Evolutionary conservation across 2,329 filamentous ascomycete genomes (phyloP).

Genomic region (Teratosphaeria viscida): DNA sequence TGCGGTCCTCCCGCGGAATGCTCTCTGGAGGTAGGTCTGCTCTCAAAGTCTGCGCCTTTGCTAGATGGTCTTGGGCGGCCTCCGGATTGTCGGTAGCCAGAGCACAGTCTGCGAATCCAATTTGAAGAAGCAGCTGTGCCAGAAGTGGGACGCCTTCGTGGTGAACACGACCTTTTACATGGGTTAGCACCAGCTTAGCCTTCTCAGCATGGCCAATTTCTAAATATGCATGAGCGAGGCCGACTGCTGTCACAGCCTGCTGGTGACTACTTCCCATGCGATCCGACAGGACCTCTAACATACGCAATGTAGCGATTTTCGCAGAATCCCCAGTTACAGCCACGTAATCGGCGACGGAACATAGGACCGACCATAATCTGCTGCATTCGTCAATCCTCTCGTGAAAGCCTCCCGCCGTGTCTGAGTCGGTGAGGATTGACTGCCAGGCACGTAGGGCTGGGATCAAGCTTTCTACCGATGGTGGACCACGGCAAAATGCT

Average conservation of each 20-base stretch:
- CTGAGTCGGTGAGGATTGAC: conserved; percentile 32
- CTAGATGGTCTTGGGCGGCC: conserved; percentile 9
- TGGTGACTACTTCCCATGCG: background rate
- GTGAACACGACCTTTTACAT: conserved; percentile 43
- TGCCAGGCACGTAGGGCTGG: conserved; percentile 29
- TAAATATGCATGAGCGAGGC: conserved; percentile 46
- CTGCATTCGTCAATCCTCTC: background rate
- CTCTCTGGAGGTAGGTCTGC: conserved; percentile 7
- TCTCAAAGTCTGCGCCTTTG: conserved; percentile 9
- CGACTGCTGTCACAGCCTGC: background rate
- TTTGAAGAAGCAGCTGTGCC: conserved; percentile 32
- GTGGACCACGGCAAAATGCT: conserved; percentile 29
- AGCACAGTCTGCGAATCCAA: conserved; percentile 13
- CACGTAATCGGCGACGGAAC: conserved; percentile 45
- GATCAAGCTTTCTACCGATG: conserved; percentile 18
- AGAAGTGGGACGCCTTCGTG: conserved; percentile 33
- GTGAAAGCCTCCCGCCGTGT: conserved; percentile 40
- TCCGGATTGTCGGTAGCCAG: conserved; percentile 13
- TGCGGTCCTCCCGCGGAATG: conserved; percentile 11
- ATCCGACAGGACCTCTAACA: conserved; percentile 5
- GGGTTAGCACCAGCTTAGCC: conserved; percentile 47
- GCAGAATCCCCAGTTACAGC: conserved; percentile 46
- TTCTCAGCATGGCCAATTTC: conserved; percentile 51
- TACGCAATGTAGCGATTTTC: conserved; percentile 6
- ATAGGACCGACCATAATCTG: conserved; percentile 34